Evolutionary conservation across 805 yeast genomes (phyloP), one percentile per base, ranked within the genome.

Genomic region (Yarrowia porcina): DNA sequence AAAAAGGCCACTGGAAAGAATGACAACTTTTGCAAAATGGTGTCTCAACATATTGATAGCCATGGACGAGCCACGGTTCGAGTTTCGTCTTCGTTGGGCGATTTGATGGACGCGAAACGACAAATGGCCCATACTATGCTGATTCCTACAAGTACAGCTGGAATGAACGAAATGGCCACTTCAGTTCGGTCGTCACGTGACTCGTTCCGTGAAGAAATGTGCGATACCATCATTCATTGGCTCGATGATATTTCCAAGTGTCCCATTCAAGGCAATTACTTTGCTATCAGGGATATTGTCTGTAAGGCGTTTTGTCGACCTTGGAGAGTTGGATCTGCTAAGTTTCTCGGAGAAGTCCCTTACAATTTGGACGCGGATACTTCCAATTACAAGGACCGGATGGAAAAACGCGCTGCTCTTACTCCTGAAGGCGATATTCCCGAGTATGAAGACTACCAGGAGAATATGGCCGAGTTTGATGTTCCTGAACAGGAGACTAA

Each of bases 151-250:
- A 36, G 44, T 11, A 73, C 90, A 30, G 81, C 83, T 21, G 75
- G 84, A 0, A 85, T 90, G 52, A 45, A 45, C 0, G 91, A 91
- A 0, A 75, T 89, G 18, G 81, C 86, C 1, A 80, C 87, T 1
- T 81, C 89, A 52, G 85, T 90, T 15, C 75, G 90, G 63, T 82
- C 85, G 60, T 78, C 83, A 17, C 76, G 91, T 63, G 96, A 90
- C 69, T 75, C 82, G 7, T 87, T 89, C 70, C 77, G 94, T 60
- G 96, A 90, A 70, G 92, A 88, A 64, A 85, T 88, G 89, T 85
- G 88, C 67, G 85, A 82, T 42, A 90, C 86, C 65, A 83, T 90
- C 18, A 71, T 88, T 7, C 68, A 71, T n/a, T 88, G 94, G 91
- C 70, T 90, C 5, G 72, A 75, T 27, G 87, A 84, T 39, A 72